phyloP scores from a whole-genome alignment of 2,329 filamentous ascomycete species.

The Thielaviopsis ethacetica region DNA sequence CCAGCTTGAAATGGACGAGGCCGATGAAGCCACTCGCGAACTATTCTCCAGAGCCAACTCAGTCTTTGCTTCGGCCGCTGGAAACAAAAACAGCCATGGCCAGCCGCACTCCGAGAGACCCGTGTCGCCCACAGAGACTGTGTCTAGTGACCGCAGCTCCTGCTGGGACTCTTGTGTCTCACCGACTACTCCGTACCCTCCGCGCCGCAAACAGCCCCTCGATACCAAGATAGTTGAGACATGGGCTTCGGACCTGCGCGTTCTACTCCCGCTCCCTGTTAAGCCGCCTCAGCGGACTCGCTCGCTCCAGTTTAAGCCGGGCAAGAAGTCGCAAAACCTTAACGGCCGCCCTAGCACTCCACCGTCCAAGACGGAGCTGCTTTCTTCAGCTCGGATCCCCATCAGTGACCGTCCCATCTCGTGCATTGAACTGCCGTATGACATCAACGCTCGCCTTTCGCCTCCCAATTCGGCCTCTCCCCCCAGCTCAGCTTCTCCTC shows the following conservation, averaged over 20 bases:
- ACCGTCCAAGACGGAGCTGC: slow-evolving; percentile 4
- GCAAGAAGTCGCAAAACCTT: slow-evolving; percentile 7
- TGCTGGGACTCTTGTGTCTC: slow-evolving; percentile 11
- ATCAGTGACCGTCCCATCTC: slow-evolving; percentile 1
- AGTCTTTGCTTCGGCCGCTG: slow-evolving; percentile 3
- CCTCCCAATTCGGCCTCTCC: not conserved
- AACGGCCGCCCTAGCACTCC: slow-evolving; percentile 3
- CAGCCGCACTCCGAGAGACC: slow-evolving; percentile 5
- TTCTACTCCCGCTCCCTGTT: not conserved
- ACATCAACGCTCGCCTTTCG: not conserved
- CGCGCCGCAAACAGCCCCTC: not conserved
- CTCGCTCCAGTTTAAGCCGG: slow-evolving; percentile 5
- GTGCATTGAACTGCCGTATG: slow-evolving; percentile 4
- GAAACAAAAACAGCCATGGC: not conserved
- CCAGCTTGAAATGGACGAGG: not conserved
- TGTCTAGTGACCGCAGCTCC: slow-evolving; percentile 12
- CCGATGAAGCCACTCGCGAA: slow-evolving; percentile 3
- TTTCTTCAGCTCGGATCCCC: not conserved
- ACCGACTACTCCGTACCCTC: slow-evolving; percentile 11
- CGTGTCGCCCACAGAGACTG: slow-evolving; percentile 11
- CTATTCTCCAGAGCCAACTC: slow-evolving; percentile 5
- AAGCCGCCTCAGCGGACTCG: slow-evolving; percentile 9
- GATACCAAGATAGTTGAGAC: slow-evolving; percentile 4
- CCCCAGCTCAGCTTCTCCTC: slow-evolving; percentile 4
- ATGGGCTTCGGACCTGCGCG: slow-evolving; percentile 7